Base-by-base conservation (phyloP, 345 rosid genomes). In the Hirschfeldia incana region DNA sequence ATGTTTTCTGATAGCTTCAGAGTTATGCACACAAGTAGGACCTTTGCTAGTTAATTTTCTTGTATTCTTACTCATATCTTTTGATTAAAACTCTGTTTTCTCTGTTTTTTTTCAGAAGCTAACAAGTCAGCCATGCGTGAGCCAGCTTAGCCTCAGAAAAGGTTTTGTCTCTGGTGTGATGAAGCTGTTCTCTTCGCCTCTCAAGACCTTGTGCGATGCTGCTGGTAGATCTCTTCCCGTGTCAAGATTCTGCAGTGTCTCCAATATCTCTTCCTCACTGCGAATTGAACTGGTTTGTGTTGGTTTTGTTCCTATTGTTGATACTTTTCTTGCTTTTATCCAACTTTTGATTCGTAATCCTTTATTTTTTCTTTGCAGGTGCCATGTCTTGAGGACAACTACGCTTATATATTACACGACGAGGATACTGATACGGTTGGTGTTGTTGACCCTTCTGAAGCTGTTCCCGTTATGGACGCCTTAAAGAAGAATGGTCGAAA, bases 401-500 rank as follows among this genome's bases (percentile, higher is more conserved):
- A 92, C 69, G 97, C 98, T 67, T 94, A 91, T 81, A 89, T 94
- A 44, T 87, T 94, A 30, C 93, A 91, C 77, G 98, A 94, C 32
- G 88, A 83, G 73, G 92, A 94, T 76, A 94, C 98, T 2, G 98
- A 97, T 74, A 94, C 98, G 1, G 98, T 94, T 78, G 98, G 98
- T 36, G 97, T 94, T 62, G 95, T 94, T 84, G 98, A 94, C 83
- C 98, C 98, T 2, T 88, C 98, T 75, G 98, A 94, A 87, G 70
- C 70, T 84, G 86, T 87, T 83, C 17, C 71, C 1, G 71, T 67
- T 6, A 67, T 67, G 17, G 5, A 67, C 13, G 71, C 71, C 21
- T 26, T 67, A 17, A 5, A 42, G 12, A 26, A 67, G 70, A 42
- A 67, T 12, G 85, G 93, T 74, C 79, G 88, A 51, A 89, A 91